Base-by-base conservation (phyloP, 768 basidiomycete genomes). In the Boletus tomentosulus region DNA sequence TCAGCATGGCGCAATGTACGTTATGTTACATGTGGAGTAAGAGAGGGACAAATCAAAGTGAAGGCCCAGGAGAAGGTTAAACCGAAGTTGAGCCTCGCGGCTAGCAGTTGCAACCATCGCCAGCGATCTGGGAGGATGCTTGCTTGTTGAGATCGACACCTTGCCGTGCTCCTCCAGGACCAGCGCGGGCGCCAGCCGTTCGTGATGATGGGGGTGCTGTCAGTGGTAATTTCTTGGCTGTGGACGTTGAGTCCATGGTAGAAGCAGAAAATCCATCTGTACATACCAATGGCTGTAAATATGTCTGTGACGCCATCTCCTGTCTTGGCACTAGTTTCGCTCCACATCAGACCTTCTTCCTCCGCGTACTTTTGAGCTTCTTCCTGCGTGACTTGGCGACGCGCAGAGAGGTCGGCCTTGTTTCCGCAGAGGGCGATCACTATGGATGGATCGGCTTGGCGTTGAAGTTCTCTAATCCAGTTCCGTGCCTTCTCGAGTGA, bases 371-470 rank as follows among this genome's bases (percentile, higher is more conserved):
- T 91, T 78, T 90, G 83, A 5, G 92, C 92, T 66, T 94, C 92
- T 61, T 92, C 92, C 61, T 88, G 79, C 19, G 88, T 76, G 3
- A 92, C 89, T 69, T 93, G 91, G 62, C 92, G 84, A 57, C 89
- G 86, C 9, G 86, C 87, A 38, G 84, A 78, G 25, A 98, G 76
- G 73, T 98, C 96, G 28, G 85, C 73, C 74, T 98, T 98, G 80
- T 98, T 98, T 46, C 96, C 96, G 55, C 93, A 96, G 34, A 98
- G 84, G 38, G 92, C 89, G 69, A 98, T 96, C 63, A 96, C 84
- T 77, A 97, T 98, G 42, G 87, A 90, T 7, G 96, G 95, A 69
- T 98, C 96, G 53, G 95, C 96, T 74, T 98, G 95, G 51, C 95
- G 92, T 67, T 97, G 94, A 3, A 98, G 84, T 71, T 98, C 95